phyloP scores from a whole-genome alignment of 495 filamentous ascomycete genomes.

The Diplogelasinospora grovesii region DNA sequence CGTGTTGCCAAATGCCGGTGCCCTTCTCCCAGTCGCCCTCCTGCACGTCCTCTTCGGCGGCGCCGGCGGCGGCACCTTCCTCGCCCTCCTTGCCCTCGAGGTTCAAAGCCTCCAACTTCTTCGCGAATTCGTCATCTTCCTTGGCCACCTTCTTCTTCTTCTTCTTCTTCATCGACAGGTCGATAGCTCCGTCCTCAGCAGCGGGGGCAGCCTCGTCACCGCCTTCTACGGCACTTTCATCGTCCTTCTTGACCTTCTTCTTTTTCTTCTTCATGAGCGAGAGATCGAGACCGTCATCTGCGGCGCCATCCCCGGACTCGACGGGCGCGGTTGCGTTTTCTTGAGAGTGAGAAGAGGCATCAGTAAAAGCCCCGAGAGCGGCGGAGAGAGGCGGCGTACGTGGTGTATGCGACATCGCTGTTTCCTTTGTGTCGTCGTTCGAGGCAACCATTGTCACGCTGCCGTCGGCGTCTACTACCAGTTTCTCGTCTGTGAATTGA shows the following conservation, averaged over 20 bases:
- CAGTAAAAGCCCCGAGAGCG: constrained; percentile 45
- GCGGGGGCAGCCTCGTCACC: constrained; percentile 32
- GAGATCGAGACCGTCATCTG: constrained; percentile 48
- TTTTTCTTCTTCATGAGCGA: constrained; percentile 62
- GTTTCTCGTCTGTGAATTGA: constrained; percentile 76
- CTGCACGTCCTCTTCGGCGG: constrained; percentile 38
- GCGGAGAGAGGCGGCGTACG: constrained; percentile 52
- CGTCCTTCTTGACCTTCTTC: constrained; percentile 69
- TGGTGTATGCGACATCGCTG: constrained; percentile 60
- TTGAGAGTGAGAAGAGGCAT: no score
- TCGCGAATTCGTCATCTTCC: constrained; percentile 51
- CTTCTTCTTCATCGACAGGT: constrained; percentile 85
- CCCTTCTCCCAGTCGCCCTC: constrained; percentile 79
- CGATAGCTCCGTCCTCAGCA: constrained; percentile 24
- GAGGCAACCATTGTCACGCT: constrained; percentile 61
- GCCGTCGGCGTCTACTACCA: constrained; percentile 80
- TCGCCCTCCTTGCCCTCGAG: constrained; percentile 67
- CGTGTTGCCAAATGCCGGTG: constrained; percentile 89
- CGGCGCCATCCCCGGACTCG: constrained; percentile 39
- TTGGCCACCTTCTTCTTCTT: constrained; percentile 89
- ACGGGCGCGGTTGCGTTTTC: constrained; percentile 53
- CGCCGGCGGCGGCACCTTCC: constrained; percentile 39
- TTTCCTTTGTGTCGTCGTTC: constrained; percentile 58
- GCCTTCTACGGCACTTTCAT: constrained; percentile 57
- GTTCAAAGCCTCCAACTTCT: constrained; percentile 60